A percentile compares a stretch with the other conserved stretches of the same genome.
phyloP scores from a whole-genome alignment of 75 land plant species.

The Picea sitchensis region DNA sequence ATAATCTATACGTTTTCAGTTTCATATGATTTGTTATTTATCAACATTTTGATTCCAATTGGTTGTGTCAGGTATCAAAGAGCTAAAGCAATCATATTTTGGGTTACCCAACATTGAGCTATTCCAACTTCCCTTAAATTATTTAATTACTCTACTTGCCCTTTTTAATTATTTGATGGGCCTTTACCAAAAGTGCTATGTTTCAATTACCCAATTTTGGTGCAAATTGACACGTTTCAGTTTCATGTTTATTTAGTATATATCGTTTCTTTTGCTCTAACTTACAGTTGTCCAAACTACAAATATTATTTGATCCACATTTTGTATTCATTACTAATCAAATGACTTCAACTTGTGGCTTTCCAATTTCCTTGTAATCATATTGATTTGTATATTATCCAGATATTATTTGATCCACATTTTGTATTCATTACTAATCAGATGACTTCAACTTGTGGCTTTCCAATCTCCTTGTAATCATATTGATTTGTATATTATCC shows the following conservation, averaged over 20 bases:
- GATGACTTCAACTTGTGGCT: too few species aligned
- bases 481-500: too few species aligned
- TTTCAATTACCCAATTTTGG: background rate
- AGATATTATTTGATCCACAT: background rate
- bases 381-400: background rate
- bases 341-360: background rate
- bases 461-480: too few species aligned
- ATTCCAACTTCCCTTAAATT: slow-evolving; percentile 46
- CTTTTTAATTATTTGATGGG: background rate
- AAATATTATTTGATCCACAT: background rate
- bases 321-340: background rate
- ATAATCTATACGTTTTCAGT: background rate
- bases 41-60: background rate
- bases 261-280: background rate
- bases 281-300: background rate
- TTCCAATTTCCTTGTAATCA: background rate
- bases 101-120: slow-evolving; percentile 30
- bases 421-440: too few species aligned
- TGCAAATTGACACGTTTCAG: background rate
- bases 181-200: background rate
- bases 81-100: slow-evolving; percentile 50
- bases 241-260: background rate
- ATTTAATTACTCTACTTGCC: slow-evolving; percentile 14
- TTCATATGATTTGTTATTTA: background rate
- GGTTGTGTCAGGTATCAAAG: slow-evolving; percentile 23